Base-by-base conservation (phyloP, 106 monocot genomes). In the Apostasia ramifera region DNA sequence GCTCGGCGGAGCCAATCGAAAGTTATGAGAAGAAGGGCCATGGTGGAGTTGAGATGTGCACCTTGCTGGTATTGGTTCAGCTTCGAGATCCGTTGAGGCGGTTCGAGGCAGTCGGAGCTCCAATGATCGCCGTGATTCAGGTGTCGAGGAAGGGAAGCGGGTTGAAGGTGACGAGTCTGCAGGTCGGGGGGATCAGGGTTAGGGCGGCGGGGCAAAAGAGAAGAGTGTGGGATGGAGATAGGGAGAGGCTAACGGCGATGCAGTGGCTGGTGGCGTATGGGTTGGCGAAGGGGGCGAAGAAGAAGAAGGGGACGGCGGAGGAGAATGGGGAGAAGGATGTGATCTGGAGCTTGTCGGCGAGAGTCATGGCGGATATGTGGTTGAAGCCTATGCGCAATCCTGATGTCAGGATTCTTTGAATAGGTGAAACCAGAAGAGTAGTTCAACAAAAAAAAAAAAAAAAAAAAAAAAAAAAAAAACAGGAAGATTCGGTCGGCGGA, bases 341-440 rank as follows among this genome's bases (percentile, higher is more conserved):
- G 61, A 11, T 93, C 0, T 95, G 91, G 91, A 95, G 95, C 81
- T 63, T 95, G 48, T 88, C 95, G 1, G 81, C 91, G 38, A 53
- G 86, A 65, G 69, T 86, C 7, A 89, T 91, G 95, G 91, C 95
- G 0, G 91, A 86, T 62, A 91, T 91, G 91, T 91, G 95, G 95
- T 76, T 95, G 44, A 89, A 88, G 69, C 72, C 79, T 3, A 77
- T 84, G 50, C 65, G 95, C 10, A 95, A 95, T 78, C 91, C 95
- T 1, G 88, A 95, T 70, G 91, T 95, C 8, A 95, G 89, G 73
- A 47, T 95, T 13, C 61, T 64, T 6, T 3, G 7, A 37, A 3
- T 57, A 1, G 15, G 26, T 26, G 26, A 26, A 26, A 26, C 26
- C 26, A 26, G n/a, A n/a, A n/a, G n/a, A n/a, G n/a, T n/a, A n/a